Evolutionary conservation across 352 stramenopile genomes (phyloP), one percentile per base, ranked within the genome.

Genomic region (Halophytophthora polymorphica): DNA sequence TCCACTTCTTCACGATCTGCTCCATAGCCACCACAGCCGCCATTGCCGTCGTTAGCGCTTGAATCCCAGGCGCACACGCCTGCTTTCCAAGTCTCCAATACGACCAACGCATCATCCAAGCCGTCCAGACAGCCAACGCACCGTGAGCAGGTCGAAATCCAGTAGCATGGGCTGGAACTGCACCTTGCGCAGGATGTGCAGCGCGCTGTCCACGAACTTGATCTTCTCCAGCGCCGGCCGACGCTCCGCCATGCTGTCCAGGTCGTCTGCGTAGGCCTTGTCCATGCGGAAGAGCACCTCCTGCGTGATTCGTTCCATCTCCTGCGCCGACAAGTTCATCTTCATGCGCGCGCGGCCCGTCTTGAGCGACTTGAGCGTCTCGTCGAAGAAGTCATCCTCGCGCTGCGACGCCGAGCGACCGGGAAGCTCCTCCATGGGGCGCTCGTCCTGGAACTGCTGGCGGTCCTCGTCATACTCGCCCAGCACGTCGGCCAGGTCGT

Each of bases 1-100:
- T 95, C 85, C 85, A 95, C 53, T 93, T 93, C 62, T 92, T 95
- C 45, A 95, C 79, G 56, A 95, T 86, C 83, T 94, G 36, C 17
- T 43, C 34, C 4, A 56, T 41, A 7, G n/a, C 37, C 25, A 18
- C 28, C 18, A 58, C 18, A 43, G n/a, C n/a, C n/a, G n/a, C n/a
- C n/a, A n/a, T n/a, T n/a, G 15, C 25, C 45, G 25, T 31, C 25
- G 25, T 31, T 31, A 8, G 25, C 4, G 25, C 4, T 31, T 8
- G 4, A 48, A 15, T 15, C 15, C n/a, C 25, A n/a, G 2, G 18
- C 13, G 15, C 6, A 56, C 7, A 23, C 28, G 1, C 14, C 15
- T 12, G 2, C 2, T 12, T 13, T 19, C n/a, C 38, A 40, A 40
- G 25, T 31, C 25, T 22, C 23, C 13, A 12, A 38, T 8, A 17